phyloP scores from a whole-genome alignment of 306 rosid genomes.

The Acmispon strigosus region DNA sequence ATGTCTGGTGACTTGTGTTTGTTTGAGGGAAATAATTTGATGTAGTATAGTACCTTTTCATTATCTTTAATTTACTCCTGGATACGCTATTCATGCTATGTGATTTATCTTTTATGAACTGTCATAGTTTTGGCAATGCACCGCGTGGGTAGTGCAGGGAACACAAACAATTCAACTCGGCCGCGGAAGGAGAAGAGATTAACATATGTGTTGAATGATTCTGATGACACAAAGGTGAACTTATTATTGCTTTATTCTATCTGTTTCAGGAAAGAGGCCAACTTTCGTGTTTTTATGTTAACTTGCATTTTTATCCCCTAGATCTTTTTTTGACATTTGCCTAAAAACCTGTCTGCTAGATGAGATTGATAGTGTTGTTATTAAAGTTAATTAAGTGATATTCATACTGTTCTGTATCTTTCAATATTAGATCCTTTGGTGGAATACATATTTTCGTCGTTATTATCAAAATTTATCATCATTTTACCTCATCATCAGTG shows the following conservation, averaged over 20 bases:
- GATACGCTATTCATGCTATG: not conserved
- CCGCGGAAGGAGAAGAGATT: conserved; percentile 95
- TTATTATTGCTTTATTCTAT: conserved; percentile 11
- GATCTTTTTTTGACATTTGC: not conserved
- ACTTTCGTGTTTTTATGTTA: conserved; percentile 4
- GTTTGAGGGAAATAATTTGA: not conserved
- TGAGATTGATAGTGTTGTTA: not conserved
- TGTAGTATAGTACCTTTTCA: not conserved
- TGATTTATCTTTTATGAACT: conserved; percentile 14
- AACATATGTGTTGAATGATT: conserved; percentile 78
- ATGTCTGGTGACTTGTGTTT: not conserved
- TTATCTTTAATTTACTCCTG: not conserved
- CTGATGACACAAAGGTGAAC: conserved; percentile 76
- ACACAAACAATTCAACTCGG: conserved; percentile 73
- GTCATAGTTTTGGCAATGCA: conserved; percentile 70
- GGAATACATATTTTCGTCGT: not conserved
- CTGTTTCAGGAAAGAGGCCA: not conserved
- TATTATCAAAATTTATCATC: not conserved
- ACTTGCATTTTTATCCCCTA: not conserved
- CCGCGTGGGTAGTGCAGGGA: conserved; percentile 97
- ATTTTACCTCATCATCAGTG: not conserved
- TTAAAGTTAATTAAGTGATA: not conserved
- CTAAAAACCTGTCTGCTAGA: conserved; percentile 1
- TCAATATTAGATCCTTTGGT: not conserved
- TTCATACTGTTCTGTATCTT: not conserved